Conservation (phyloP, 176 grass and related monocot genomes). For the Triticum timopheevii region DNA sequence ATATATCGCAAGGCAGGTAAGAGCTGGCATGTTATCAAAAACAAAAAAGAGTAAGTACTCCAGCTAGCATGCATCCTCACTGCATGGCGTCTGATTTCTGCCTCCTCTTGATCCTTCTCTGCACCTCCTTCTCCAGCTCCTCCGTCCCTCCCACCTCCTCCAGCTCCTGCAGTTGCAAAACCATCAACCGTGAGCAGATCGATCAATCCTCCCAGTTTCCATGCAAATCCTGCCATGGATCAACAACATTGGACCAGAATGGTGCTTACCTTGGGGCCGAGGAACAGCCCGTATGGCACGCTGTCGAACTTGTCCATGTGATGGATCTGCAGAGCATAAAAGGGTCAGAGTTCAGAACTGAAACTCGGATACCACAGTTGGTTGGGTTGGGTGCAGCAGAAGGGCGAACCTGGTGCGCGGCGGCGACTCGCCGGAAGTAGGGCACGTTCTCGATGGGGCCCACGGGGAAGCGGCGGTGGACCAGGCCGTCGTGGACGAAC, state of each 20-base stretch:
- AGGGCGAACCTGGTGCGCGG: conserved; percentile 78
- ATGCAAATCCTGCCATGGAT: not conserved
- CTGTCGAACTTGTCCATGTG: conserved; percentile 92
- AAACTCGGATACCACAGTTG: not conserved
- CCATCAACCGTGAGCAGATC: not conserved
- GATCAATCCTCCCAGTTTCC: too few species aligned
- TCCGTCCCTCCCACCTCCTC: conserved; percentile 79
- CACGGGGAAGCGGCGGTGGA: conserved; percentile 94
- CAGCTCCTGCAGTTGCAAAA: conserved; percentile 51
- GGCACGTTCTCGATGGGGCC: conserved; percentile 90
- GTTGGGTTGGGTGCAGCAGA: not conserved
- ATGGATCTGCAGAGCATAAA: conserved; percentile 60
- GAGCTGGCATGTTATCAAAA: not conserved
- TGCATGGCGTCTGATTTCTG: conserved; percentile 22
- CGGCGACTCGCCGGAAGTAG: conserved; percentile 90
- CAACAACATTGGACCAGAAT: not conserved
- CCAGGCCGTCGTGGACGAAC: conserved; percentile 99
- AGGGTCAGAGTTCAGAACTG: not conserved
- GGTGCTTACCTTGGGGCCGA: conserved; percentile 80
- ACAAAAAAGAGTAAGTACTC: too few species aligned
- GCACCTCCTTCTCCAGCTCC: conserved; percentile 87
- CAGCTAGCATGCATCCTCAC: not conserved
- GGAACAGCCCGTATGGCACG: conserved; percentile 88
- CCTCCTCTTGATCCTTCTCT: conserved; percentile 64
- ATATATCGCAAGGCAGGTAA: not conserved